These are phyloP conservation scores for Arctium minus DNA, from an alignment of 129 eudicot genomes.

Conservation along the genomic window DNA sequence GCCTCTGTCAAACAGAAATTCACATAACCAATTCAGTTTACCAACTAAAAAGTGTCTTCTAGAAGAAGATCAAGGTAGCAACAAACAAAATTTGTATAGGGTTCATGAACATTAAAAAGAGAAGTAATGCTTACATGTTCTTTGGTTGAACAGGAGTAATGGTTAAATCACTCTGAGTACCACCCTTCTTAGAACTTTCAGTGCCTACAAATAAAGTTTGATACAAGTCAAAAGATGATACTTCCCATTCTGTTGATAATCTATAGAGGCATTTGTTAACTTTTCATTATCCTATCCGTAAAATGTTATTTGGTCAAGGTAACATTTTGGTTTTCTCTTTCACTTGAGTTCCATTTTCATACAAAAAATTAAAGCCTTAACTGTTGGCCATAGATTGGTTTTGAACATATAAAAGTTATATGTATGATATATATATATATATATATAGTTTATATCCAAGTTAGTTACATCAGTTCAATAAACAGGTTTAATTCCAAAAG, in stretches of 20 bases:
- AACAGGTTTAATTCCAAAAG: background rate
- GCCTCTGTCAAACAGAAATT: slow-evolving; percentile 33
- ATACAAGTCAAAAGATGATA: slow-evolving; percentile 8
- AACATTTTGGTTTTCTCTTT: background rate
- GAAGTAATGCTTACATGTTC: slow-evolving; percentile 45
- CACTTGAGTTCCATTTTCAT: background rate
- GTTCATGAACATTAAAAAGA: background rate
- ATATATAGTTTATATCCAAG: background rate
- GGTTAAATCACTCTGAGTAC: slow-evolving; percentile 47
- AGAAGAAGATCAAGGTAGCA: background rate
- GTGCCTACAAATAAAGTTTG: slow-evolving; percentile 37
- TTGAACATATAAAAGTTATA: background rate
- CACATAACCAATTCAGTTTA: background rate
- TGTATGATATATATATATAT: background rate
- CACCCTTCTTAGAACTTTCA: slow-evolving; percentile 54
- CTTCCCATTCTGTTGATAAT: background rate
- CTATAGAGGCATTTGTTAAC: background rate
- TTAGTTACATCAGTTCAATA: background rate
- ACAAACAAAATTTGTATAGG: background rate
- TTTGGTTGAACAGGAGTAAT: slow-evolving; percentile 49
- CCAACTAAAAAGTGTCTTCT: background rate
- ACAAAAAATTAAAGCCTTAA: background rate
- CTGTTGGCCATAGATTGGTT: background rate
- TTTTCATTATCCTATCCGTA: background rate
- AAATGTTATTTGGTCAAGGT: background rate